phyloP scores from a whole-genome alignment of 352 stramenopile genomes.

The Globisporangium barbulae region DNA sequence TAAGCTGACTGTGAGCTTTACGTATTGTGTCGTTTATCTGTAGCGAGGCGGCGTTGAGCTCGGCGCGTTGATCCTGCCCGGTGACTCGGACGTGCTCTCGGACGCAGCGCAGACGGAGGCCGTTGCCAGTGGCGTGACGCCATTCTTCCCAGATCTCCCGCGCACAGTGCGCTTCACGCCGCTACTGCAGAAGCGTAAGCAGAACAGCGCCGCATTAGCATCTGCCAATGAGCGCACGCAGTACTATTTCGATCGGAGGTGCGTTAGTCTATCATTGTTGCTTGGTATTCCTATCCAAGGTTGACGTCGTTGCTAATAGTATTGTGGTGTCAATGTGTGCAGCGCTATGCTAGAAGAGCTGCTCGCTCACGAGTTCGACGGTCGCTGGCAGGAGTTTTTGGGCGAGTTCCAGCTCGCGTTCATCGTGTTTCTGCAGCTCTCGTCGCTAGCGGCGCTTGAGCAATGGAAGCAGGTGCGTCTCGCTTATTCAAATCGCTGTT shows the following conservation, averaged over 20 bases:
- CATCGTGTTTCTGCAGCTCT: conserved; percentile 91
- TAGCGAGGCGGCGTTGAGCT: conserved; percentile 69
- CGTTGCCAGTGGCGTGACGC: conserved; percentile 28
- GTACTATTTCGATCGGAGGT: conserved; percentile 83
- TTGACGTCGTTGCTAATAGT: no score
- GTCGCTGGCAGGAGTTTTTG: conserved; percentile 77
- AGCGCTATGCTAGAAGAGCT: conserved; percentile 55
- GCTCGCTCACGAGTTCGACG: conserved; percentile 30
- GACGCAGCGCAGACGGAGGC: conserved; percentile 13
- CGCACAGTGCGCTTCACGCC: conserved; percentile 71
- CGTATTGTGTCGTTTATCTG: neutral
- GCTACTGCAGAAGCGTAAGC: conserved; percentile 35
- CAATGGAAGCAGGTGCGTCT: conserved; percentile 90
- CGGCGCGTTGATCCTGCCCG: conserved; percentile 61
- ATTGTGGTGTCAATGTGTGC: neutral
- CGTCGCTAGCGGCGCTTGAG: conserved; percentile 89
- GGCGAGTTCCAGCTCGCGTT: conserved; percentile 94
- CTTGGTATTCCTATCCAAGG: no score
- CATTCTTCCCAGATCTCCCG: conserved; percentile 72
- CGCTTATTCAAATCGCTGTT: neutral
- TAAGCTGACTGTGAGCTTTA: no score
- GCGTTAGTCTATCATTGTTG: neutral
- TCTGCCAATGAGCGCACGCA: conserved; percentile 49
- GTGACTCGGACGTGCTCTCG: conserved; percentile 50
- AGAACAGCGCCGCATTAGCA: conserved; percentile 26